Base-by-base conservation (phyloP, 306 rosid species). In the Quercus agrifolia region DNA sequence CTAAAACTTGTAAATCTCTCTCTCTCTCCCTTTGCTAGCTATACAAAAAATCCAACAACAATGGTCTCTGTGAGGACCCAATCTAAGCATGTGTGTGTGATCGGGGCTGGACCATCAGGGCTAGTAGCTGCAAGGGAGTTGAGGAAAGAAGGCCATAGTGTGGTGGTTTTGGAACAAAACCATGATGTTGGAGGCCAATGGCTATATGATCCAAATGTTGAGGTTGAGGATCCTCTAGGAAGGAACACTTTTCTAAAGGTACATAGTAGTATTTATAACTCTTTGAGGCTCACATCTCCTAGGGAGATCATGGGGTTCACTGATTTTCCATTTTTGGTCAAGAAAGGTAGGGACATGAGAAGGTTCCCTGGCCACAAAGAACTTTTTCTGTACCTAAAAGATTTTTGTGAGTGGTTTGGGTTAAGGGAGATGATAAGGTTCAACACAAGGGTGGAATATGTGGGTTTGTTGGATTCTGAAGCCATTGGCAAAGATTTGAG, bases 161-260 rank as follows among this genome's bases (percentile, higher is more conserved):
- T 56, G 75, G 85, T 85, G 69, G 91, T 95, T 15, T 28, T 92
- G 12, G 98, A 95, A 78, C 97, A 91, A 79, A 87, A 90, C 80
- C 89, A 92, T 79, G 99, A 92, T 61, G 86, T 95, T 4, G 99
- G 99, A 55, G 99, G 99, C 0, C 99, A 95, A 80, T 95, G 98
- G 99, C 87, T 95, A 35, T 95, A 95, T 77, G 84, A 92, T 2
- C 85, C 97, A 33, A 73, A 85, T 56, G 91, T 92, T 19, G 86
- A 91, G 74, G 89, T 75, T 0, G 94, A 91, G 61, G 90, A 91
- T 56, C 94, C 92, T 63, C 70, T 92, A 12, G 97, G 99, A 74
- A 90, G 78, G 76, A 79, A 88, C 51, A 56, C 63, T 31, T 87
- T 84, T 71, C 76, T 74, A 5, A 88, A 83, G 80, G 89, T 95